These are phyloP conservation scores for Exutisphaerella laricina DNA, from an alignment of 2,329 filamentous ascomycete genomes.

Conservation along the genomic window DNA sequence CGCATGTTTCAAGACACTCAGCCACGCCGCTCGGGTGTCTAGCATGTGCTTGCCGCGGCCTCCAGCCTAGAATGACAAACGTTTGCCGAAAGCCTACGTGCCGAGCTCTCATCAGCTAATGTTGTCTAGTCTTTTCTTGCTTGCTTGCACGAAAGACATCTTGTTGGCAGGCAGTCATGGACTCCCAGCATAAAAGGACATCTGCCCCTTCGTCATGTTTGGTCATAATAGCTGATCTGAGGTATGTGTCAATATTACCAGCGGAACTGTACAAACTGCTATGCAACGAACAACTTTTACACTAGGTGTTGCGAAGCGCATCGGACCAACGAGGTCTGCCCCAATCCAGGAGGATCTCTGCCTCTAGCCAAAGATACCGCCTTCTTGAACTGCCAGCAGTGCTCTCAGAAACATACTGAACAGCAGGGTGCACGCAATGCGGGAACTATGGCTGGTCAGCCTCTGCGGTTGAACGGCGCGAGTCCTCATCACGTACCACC, in stretches of 20 bases:
- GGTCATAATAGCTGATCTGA: too few relatives aligned
- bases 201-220: too few relatives aligned
- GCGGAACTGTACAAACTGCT: neutral
- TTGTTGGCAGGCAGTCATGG: too few relatives aligned
- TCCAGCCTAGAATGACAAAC: too few relatives aligned
- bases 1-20: too few relatives aligned
- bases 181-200: too few relatives aligned
- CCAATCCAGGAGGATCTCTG: neutral
- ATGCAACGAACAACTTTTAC: neutral
- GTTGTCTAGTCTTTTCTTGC: too few relatives aligned
- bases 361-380: neutral
- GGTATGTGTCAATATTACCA: conserved; percentile 1
- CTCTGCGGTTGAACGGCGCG: neutral
- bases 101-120: too few relatives aligned
- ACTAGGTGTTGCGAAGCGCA: neutral
- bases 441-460: neutral
- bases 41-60: too few relatives aligned
- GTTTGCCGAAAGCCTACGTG: too few relatives aligned
- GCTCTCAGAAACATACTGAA: neutral
- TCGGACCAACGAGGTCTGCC: neutral
- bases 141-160: too few relatives aligned
- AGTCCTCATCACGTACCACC: neutral
- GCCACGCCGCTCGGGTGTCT: too few relatives aligned
- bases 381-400: neutral
- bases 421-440: neutral